Conservation (phyloP, 306 rosid species). For the Urtica urens region DNA sequence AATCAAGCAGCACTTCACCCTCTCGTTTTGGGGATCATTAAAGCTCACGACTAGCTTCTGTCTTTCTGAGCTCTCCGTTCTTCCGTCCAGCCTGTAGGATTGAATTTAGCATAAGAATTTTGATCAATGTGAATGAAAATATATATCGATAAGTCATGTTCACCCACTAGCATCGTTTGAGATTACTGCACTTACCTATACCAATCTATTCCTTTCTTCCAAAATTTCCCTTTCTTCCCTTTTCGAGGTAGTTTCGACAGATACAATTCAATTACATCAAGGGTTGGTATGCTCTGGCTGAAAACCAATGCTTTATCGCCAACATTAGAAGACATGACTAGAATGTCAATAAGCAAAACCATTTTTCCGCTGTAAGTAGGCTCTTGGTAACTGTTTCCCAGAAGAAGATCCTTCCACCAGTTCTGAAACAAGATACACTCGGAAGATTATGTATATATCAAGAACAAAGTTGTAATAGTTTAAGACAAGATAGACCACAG, state of each 20-base stretch:
- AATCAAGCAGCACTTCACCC: slow-evolving; percentile 86
- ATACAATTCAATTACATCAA: slow-evolving; percentile 79
- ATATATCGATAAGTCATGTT: not conserved
- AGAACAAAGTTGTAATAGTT: not conserved
- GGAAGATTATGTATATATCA: slow-evolving; percentile 13
- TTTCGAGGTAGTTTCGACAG: slow-evolving; percentile 60
- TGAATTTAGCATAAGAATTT: not conserved
- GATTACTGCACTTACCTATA: slow-evolving; percentile 57
- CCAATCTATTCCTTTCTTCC: slow-evolving; percentile 98
- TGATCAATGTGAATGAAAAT: not conserved
- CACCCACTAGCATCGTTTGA: not conserved
- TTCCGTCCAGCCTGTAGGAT: slow-evolving; percentile 77
- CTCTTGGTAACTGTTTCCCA: slow-evolving; percentile 61
- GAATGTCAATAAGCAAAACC: slow-evolving; percentile 79
- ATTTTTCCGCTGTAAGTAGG: slow-evolving; percentile 85
- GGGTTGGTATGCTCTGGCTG: slow-evolving; percentile 96
- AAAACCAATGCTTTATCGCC: slow-evolving; percentile 93
- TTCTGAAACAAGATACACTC: slow-evolving; percentile 37
- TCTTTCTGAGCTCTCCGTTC: slow-evolving; percentile 92
- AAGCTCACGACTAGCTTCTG: slow-evolving; percentile 87
- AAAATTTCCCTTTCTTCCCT: slow-evolving; percentile 55
- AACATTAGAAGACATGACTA: slow-evolving; percentile 67
- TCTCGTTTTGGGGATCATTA: slow-evolving; percentile 67
- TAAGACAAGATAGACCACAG: not conserved
- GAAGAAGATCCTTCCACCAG: slow-evolving; percentile 94